A percentile compares a stretch with the other conserved stretches of the same genome.
Conservation (phyloP, 2,329 filamentous ascomycete genomes). For the Cordyceps farinosa region DNA sequence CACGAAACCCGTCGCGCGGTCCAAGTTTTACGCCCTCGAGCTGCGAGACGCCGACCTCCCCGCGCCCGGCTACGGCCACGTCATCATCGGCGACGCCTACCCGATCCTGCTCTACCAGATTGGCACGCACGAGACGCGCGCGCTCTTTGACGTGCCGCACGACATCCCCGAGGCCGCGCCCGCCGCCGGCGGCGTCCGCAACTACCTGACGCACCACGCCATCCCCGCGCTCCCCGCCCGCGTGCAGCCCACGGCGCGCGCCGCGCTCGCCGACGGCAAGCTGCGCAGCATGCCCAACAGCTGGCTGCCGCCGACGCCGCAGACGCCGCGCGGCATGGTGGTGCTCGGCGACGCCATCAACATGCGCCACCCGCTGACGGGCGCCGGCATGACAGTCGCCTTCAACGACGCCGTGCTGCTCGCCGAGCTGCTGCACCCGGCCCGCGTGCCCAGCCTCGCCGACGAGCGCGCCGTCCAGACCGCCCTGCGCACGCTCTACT, state of each 20-base stretch:
- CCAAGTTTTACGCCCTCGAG: slow-evolving; percentile 91
- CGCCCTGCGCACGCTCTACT: slow-evolving; percentile 77
- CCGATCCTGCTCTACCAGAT: slow-evolving; percentile 96
- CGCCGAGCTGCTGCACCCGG: slow-evolving; percentile 67
- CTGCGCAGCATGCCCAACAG: slow-evolving; percentile 91
- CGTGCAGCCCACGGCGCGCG: slow-evolving; percentile 69
- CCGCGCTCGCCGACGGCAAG: slow-evolving; percentile 72
- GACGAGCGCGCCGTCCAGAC: slow-evolving; percentile 62
- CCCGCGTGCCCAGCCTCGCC: slow-evolving; percentile 63
- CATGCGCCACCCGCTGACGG: slow-evolving; percentile 98
- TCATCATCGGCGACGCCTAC: slow-evolving; percentile 71
- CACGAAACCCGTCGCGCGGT: slow-evolving; percentile 65
- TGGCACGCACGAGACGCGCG: slow-evolving; percentile 87
- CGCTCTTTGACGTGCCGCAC: slow-evolving; percentile 81
- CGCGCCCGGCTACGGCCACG: slow-evolving; percentile 73
- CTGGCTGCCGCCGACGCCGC: slow-evolving; percentile 74
- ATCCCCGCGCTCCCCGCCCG: slow-evolving; percentile 70
- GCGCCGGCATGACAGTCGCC: slow-evolving; percentile 96
- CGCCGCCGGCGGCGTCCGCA: slow-evolving; percentile 76
- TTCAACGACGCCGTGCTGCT: slow-evolving; percentile 88
- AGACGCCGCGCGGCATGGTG: slow-evolving; percentile 60
- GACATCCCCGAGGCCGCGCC: slow-evolving; percentile 69
- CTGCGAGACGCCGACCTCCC: slow-evolving; percentile 83
- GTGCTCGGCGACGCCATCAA: slow-evolving; percentile 94
- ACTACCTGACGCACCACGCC: slow-evolving; percentile 75